These are phyloP conservation scores for Oryza officinalis DNA, from an alignment of 176 grass and related monocot genomes.

Conservation along the genomic window DNA sequence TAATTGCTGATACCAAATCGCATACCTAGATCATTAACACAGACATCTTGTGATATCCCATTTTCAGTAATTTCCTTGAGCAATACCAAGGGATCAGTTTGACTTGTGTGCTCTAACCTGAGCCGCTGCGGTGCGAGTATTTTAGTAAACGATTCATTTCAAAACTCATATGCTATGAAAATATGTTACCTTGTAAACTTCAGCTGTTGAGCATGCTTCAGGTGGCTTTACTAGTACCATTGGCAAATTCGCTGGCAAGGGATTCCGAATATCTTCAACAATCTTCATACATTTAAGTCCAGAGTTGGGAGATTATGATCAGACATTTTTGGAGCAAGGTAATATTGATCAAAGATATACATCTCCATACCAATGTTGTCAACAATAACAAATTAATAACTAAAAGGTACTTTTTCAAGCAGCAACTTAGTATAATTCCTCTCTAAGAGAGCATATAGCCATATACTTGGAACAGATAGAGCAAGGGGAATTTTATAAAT, in stretches of 20 bases:
- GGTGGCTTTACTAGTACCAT: conserved; percentile 92
- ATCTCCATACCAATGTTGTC: conserved; percentile 12
- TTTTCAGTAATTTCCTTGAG: conserved; percentile 74
- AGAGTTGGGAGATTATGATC: conserved; percentile 18
- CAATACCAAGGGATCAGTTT: conserved; percentile 65
- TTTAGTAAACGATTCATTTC: conserved; percentile 26
- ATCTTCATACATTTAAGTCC: conserved; percentile 51
- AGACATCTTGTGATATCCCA: conserved; percentile 87
- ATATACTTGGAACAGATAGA: background rate
- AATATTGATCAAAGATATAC: conserved; percentile 11
- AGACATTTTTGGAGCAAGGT: conserved; percentile 9
- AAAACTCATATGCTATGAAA: background rate
- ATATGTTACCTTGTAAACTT: conserved; percentile 91
- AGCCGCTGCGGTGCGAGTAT: conserved; percentile 53
- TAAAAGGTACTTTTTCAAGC: background rate
- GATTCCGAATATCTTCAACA: conserved; percentile 75
- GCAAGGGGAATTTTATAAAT: background rate
- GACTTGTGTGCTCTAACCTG: conserved; percentile 71
- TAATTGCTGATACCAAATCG: background rate
- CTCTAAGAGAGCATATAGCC: background rate
- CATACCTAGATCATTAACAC: conserved; percentile 93
- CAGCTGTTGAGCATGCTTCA: conserved; percentile 90
- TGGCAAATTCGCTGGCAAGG: conserved; percentile 61
- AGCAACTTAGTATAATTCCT: background rate
- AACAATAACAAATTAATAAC: background rate